These are phyloP conservation scores for Wickerhamomyces kurtzmanii DNA, from an alignment of 805 yeast species.

Conservation along the genomic window DNA sequence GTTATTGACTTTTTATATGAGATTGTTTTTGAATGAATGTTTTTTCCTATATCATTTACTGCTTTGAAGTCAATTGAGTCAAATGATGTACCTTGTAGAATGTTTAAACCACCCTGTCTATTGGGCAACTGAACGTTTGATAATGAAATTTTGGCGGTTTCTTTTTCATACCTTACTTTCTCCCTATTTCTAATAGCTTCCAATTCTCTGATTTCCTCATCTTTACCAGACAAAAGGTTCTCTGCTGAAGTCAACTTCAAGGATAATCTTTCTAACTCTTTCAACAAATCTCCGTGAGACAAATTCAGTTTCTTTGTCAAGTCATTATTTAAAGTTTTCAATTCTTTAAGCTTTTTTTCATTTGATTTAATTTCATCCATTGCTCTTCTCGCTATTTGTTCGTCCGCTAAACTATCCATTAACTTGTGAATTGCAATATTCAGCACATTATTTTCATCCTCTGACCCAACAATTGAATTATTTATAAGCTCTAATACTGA, in stretches of 20 bases:
- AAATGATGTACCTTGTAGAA: too few relatives aligned
- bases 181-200: slow-evolving; percentile 44
- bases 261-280: slow-evolving; percentile 42
- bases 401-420: slow-evolving; percentile 56
- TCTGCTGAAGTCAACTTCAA: slow-evolving; percentile 58
- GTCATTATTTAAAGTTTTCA: slow-evolving; percentile 15
- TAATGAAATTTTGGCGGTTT: slow-evolving; percentile 2
- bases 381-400: slow-evolving; percentile 67
- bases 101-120: too few relatives aligned
- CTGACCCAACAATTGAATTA: slow-evolving; percentile 22
- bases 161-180: slow-evolving; percentile 33
- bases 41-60: too few relatives aligned
- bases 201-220: slow-evolving; percentile 49
- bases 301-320: slow-evolving; percentile 7
- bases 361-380: slow-evolving; percentile 37
- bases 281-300: slow-evolving; percentile 21
- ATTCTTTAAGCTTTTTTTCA: slow-evolving; percentile 27
- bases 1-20: too few relatives aligned
- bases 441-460: slow-evolving; percentile 42
- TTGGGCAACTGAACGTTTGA: too few relatives aligned
- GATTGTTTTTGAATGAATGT: too few relatives aligned
- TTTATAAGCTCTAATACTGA: slow-evolving; percentile 22
- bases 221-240: slow-evolving; percentile 40
- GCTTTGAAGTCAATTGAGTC: too few relatives aligned
- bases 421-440: slow-evolving; percentile 60